phyloP scores from a whole-genome alignment of 169 alveolate genomes.

The Miamiensis avidus region DNA sequence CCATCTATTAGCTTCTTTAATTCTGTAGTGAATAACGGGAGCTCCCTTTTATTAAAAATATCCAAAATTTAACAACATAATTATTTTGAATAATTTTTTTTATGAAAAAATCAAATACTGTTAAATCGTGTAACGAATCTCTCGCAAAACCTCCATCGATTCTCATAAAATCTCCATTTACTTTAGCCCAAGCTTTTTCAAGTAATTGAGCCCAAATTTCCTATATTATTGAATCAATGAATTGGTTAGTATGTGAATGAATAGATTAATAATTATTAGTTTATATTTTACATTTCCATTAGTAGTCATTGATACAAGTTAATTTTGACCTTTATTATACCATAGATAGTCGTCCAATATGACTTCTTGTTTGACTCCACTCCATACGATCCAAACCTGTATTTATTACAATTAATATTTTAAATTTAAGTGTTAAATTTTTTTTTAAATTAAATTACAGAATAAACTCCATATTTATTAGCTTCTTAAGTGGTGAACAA shows the following conservation, averaged over 20 bases:
- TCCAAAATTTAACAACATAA: too few relatives aligned
- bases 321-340: not conserved
- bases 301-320: not conserved
- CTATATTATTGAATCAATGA: slow-evolving; percentile 13
- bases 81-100: not conserved
- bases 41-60: not conserved
- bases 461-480: slow-evolving; percentile 22
- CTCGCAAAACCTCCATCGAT: slow-evolving; percentile 69
- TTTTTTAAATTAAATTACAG: slow-evolving; percentile 1
- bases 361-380: slow-evolving; percentile 66
- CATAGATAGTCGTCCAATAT: slow-evolving; percentile 64
- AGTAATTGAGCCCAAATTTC: slow-evolving; percentile 38
- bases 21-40: not conserved
- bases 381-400: slow-evolving; percentile 42
- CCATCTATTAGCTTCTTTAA: not conserved
- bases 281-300: not conserved
- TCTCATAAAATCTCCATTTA: slow-evolving; percentile 41
- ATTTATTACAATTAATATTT: too few relatives aligned
- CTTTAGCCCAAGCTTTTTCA: slow-evolving; percentile 48
- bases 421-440: too few relatives aligned
- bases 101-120: slow-evolving; percentile 31
- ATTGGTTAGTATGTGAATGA: too few relatives aligned
- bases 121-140: slow-evolving; percentile 68
- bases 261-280: too few relatives aligned
- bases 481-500: not conserved